Base-by-base conservation (phyloP, 2,329 filamentous ascomycete genomes). In the Ceratocystis variospora region DNA sequence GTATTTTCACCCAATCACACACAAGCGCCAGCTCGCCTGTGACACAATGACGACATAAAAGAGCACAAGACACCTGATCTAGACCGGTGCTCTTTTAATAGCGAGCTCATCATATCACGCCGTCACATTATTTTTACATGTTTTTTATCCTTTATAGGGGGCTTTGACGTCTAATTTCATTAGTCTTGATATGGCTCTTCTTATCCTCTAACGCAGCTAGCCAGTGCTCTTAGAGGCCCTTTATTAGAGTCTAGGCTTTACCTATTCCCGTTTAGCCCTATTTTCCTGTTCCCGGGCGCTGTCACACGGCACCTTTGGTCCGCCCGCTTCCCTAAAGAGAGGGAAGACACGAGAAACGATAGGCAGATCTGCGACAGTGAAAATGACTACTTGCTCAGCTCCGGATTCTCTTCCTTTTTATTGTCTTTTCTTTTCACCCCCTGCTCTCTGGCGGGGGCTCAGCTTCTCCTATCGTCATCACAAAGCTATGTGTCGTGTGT, bases 1-100 rank as follows among this genome's bases (percentile, higher is more conserved):
- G n/a, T 5, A 57, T 57, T 31, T 57, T n/a, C 22, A 33, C n/a
- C 48, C 48, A 50, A 50, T 50, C 48, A 50, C 19, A 50, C n/a
- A 22, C 2, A 5, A 5, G 48, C n/a, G 5, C 7, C 12, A 53
- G n/a, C 7, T 10, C 2, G n/a, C 7, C 6, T 8, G 22, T 8
- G 28, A 57, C 53, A 57, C 53, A 57, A 57, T 57, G 53, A 57
- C 53, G 53, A 25, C 53, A 57, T 57, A 31, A 31, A 28, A 50
- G n/a, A 19, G 48, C 48, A 50, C 48, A 50, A 50, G 48, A 50
- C 48, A 15, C 48, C 7, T 28, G 28, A 28, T 28, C 28, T 50
- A 22, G 48, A n/a, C n/a, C 2, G 7, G 12, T 22, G 48, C 7
- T 50, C n/a, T 50, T 50, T 25, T 19, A 10, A 7, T 7, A 10